Evolutionary conservation across 208 protist species (phyloP).

Genomic region (Leishmania lainsoni): DNA sequence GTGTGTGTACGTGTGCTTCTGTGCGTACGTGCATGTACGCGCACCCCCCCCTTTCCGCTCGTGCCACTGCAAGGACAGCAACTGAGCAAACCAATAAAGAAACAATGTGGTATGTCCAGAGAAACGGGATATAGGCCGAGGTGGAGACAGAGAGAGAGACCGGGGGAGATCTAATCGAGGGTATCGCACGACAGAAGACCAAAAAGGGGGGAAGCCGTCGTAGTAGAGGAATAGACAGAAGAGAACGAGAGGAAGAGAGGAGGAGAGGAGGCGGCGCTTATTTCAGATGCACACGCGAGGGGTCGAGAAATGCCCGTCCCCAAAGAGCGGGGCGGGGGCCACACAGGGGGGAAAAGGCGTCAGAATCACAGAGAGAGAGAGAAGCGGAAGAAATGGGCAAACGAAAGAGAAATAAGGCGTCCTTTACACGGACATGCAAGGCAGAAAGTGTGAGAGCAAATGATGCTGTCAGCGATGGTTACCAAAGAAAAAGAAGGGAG

Average conservation of each 20-base stretch:
- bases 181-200: background rate
- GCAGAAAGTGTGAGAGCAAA: background rate
- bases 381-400: background rate
- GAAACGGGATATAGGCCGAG: background rate
- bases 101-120: background rate
- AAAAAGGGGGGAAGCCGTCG: background rate
- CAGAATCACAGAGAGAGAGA: background rate
- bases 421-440: background rate
- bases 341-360: too few relatives aligned
- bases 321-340: background rate
- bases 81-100: too few relatives aligned
- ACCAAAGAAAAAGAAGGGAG: background rate
- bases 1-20: background rate
- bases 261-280: background rate
- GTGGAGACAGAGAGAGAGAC: too few relatives aligned
- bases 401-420: background rate
- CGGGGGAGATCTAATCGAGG: too few relatives aligned
- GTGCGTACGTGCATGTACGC: background rate
- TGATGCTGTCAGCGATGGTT: background rate
- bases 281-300: background rate
- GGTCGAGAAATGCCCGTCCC: background rate
- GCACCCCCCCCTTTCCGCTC: background rate
- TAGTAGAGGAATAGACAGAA: background rate
- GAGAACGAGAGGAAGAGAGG: background rate
- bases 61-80: background rate